Evolutionary conservation across 345 rosid species (phyloP).

Genomic region (Salix viminalis): DNA sequence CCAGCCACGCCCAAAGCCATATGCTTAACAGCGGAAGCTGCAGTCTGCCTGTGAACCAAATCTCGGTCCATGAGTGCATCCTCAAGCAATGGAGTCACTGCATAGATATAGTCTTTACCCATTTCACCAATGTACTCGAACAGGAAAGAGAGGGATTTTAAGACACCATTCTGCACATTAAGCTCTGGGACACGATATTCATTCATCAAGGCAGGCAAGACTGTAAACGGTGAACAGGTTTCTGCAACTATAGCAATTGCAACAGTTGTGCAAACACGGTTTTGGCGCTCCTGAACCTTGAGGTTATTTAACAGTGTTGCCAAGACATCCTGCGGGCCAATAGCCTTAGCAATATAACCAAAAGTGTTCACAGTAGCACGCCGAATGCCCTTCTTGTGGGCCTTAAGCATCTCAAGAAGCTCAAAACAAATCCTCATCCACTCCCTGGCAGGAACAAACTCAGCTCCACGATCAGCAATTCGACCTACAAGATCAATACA

Average conservation of each 20-base stretch:
- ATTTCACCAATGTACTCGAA: conserved; percentile 98
- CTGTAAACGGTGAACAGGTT: conserved; percentile 95
- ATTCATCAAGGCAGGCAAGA: conserved; percentile 92
- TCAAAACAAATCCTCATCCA: conserved; percentile 99
- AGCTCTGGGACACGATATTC: conserved; percentile 98
- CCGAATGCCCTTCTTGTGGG: conserved; percentile 97
- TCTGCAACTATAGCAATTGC: conserved; percentile 97
- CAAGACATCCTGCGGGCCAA: conserved; percentile 97
- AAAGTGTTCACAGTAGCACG: conserved; percentile 97
- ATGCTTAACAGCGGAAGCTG: conserved; percentile 97
- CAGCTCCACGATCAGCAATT: conserved; percentile 99
- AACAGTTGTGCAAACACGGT: conserved; percentile 99
- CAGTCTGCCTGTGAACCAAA: conserved; percentile 95
- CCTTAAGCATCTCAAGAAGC: conserved; percentile 99
- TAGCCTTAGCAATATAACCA: conserved; percentile 98
- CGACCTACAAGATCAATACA: conserved; percentile 98
- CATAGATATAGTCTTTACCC: conserved; percentile 98
- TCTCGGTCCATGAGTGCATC: conserved; percentile 99
- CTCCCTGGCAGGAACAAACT: conserved; percentile 99
- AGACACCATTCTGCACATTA: conserved; percentile 95
- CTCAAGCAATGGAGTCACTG: conserved; percentile 96
- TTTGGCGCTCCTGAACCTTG: conserved; percentile 98
- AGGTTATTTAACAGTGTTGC: conserved; percentile 95
- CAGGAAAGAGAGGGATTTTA: conserved; percentile 91
- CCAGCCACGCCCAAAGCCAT: conserved; percentile 99